Conservation (phyloP, 2,329 filamentous ascomycete genomes). For the Epichloe bromicola region DNA sequence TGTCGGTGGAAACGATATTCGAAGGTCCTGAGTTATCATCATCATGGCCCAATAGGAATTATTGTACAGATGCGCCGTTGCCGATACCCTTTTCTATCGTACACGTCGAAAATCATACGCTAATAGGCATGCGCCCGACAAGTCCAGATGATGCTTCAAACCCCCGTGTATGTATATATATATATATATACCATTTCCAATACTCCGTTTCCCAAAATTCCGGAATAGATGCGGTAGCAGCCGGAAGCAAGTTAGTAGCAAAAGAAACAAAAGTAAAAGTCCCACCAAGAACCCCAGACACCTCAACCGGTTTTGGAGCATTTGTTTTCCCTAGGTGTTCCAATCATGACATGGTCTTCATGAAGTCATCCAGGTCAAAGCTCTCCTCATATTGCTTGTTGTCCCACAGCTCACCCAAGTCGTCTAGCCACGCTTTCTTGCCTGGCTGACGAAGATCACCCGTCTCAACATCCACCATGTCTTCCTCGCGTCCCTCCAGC, state of each 20-base stretch:
- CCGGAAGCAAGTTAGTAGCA: not conserved
- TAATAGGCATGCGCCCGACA: not conserved
- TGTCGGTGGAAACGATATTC: no score
- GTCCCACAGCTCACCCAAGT: conserved; percentile 92
- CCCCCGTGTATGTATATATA: not conserved
- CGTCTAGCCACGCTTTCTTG: conserved; percentile 91
- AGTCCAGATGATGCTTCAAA: conserved; percentile 1
- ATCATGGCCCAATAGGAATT: not conserved
- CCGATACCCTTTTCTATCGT: conserved; percentile 1
- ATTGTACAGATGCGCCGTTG: conserved; percentile 2
- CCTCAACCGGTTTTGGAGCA: not conserved
- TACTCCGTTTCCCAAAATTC: not conserved
- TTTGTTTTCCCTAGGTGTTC: not conserved
- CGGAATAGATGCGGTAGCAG: not conserved
- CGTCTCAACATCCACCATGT: conserved; percentile 86
- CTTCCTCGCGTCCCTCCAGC: conserved; percentile 55
- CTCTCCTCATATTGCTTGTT: conserved; percentile 97
- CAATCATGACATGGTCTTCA: conserved; percentile 71
- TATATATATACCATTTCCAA: not conserved
- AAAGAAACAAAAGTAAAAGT: not conserved
- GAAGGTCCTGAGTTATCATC: not conserved
- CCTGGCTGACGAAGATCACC: conserved; percentile 90
- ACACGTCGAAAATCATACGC: conserved; percentile 2
- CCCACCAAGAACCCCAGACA: not conserved
- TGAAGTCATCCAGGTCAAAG: conserved; percentile 88